Base-by-base conservation (phyloP, 768 basidiomycete genomes). In the Podaxis sp. region DNA sequence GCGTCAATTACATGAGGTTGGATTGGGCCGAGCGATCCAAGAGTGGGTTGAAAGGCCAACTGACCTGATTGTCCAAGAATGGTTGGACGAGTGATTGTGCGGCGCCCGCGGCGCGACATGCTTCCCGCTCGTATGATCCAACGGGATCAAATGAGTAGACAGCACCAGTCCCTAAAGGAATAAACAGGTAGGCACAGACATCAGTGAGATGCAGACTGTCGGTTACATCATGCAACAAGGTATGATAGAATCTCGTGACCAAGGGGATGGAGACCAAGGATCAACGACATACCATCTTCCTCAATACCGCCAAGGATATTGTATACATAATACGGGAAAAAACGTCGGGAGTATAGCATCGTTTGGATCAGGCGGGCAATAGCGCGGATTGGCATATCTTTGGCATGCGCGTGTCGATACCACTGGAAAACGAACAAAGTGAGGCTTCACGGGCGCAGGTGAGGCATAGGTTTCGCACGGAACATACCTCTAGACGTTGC, bases 71-170 rank as follows among this genome's bases (percentile, higher is more conserved):
- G 78, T 99, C 97, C 69, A 99, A 79, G 87, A 99, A 97, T 1
- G 97, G 97, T 71, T 99, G 97, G 6, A 99, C 86, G 24, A 99
- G 85, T 53, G 88, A 84, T 73, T 94, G 91, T n/a, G 96, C 96
- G 15, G 96, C 91, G 55, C 97, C 97, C 53, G 96, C 95, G 41
- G 96, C 96, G 65, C 97, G 89, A 78, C 96, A 99, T 36, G 92
- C 86, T 78, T 97, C 95, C 64, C 97, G 91, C 77, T 99, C 96
- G 75, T 99, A 99, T 53, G 93, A 95, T 28, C 97, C 97, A 36
- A 99, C 95, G 41, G 97, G 97, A 77, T 99, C 97, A 75, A 97
- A 99, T n/a, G 96, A 98, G 82, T 99, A 99, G 33, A 99, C 96
- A 10, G 96, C 94, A 57, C 97, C 97, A 40, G 93, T 87, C 11